These are phyloP conservation scores for Daldinia caldariorum DNA, from an alignment of 495 filamentous ascomycete genomes.

Conservation along the genomic window DNA sequence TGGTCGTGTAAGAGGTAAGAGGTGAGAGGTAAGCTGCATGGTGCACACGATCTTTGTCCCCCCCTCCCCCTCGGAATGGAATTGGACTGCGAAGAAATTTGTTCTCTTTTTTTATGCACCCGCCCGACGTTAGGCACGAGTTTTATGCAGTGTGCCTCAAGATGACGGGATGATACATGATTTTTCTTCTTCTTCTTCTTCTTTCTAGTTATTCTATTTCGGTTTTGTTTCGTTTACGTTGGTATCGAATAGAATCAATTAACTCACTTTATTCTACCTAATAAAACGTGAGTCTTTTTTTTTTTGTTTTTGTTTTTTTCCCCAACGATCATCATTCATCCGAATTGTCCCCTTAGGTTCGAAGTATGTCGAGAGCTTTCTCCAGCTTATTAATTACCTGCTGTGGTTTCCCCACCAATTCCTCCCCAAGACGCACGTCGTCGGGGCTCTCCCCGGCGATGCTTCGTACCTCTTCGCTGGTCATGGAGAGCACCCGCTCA, in stretches of 20 bases:
- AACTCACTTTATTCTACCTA: too few species aligned
- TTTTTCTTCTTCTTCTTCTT: background rate
- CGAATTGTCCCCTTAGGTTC: background rate
- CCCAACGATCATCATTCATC: background rate
- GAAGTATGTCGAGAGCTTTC: slow-evolving; percentile 40
- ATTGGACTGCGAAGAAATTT: background rate
- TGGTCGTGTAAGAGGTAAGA: background rate
- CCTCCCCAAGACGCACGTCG: slow-evolving; percentile 37
- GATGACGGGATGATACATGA: background rate
- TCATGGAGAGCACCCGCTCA: slow-evolving; percentile 44
- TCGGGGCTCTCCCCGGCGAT: slow-evolving; percentile 51
- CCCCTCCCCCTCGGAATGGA: too few species aligned
- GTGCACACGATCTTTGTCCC: slow-evolving; percentile 6
- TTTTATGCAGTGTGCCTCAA: background rate
- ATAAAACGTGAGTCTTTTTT: too few species aligned
- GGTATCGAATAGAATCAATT: background rate
- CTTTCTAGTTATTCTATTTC: background rate
- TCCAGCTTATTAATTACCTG: slow-evolving; percentile 39
- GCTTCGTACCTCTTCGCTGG: slow-evolving; percentile 46
- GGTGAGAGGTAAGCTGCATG: background rate
- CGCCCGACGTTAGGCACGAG: slow-evolving; percentile 5
- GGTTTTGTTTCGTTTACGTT: background rate
- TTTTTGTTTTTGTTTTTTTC: too few species aligned
- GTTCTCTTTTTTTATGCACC: background rate
- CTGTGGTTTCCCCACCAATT: slow-evolving; percentile 35